Base-by-base conservation (phyloP, 164 flowering plant genomes). In the Umbellularia californica region DNA sequence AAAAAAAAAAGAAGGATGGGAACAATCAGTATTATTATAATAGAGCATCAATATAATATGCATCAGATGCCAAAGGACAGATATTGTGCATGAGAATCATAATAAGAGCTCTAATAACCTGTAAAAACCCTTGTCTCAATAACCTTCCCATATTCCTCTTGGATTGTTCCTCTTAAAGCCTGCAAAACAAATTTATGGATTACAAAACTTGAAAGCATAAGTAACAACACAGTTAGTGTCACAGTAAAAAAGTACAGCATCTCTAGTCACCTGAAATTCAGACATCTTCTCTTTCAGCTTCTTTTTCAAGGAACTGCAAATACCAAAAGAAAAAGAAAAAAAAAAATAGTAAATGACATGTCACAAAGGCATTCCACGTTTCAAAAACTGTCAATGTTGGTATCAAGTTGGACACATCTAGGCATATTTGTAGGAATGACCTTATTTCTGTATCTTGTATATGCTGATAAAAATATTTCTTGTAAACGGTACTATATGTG, bases 61-160 rank as follows among this genome's bases (percentile, higher is more conserved):
- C 41, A 52, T 68, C 63, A 78, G 75, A 25, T 41, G 20, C 24
- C 41, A 71, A 58, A 6, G 19, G 70, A 52, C 30, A 80, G 23
- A 68, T 65, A 3, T 2, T 51, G 55, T 14, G 13, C 17, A 20
- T 50, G 64, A 5, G 64, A 5, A n/a, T 70, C 17, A 58, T 22
- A 27, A 51, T 14, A 52, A 25, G 63, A 50, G 50, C 11, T 24
- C 14, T 50, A 50, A 70, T 78, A 51, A 95, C 99, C 99, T 88
- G 99, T 95, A 81, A 78, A 95, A 66, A 95, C 95, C 79, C 99
- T 91, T 73, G 98, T 91, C 82, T 92, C 98, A 66, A 95, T 94
- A 70, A 93, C 97, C 69, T 93, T 97, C 28, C 98, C 92, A 74
- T 95, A 90, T 77, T 95, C 98, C 86, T 90, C 90, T 75, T 88